These are phyloP conservation scores for Polytrichum commune DNA, from an alignment of 225 moss, liverwort and hornwort species.

Conservation along the genomic window DNA sequence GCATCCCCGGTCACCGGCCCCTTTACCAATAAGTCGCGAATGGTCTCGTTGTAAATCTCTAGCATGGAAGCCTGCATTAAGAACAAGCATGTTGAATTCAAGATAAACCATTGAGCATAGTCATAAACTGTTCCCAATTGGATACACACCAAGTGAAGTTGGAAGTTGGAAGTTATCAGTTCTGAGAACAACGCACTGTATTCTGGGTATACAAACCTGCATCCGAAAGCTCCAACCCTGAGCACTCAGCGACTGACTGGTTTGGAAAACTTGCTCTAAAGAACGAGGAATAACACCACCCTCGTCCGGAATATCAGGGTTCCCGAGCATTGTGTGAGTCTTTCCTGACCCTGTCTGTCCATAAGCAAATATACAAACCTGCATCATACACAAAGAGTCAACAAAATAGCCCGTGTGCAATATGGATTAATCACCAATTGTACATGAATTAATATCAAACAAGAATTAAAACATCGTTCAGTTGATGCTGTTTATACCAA, in stretches of 20 bases:
- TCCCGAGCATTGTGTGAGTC: slow-evolving; percentile 67
- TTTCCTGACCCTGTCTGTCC: slow-evolving; percentile 71
- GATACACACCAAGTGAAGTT: too few relatives aligned
- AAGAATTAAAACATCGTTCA: too few relatives aligned
- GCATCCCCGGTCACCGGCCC: slow-evolving; percentile 26
- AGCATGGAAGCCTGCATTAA: slow-evolving; percentile 57
- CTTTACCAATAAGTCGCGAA: slow-evolving; percentile 46
- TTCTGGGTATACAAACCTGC: slow-evolving; percentile 33
- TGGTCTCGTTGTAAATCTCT: slow-evolving; percentile 66
- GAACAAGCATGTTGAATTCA: too few relatives aligned
- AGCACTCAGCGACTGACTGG: slow-evolving; percentile 48
- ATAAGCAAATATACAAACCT: slow-evolving; percentile 71
- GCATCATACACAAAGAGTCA: background rate
- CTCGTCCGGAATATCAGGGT: slow-evolving; percentile 46
- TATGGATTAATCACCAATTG: too few relatives aligned
- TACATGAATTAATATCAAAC: too few relatives aligned
- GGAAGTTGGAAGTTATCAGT: too few relatives aligned
- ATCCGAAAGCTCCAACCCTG: slow-evolving; percentile 65
- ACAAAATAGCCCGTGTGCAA: too few relatives aligned
- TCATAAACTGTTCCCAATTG: too few relatives aligned
- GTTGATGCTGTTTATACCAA: too few relatives aligned
- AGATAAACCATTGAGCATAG: too few relatives aligned
- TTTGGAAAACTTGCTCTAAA: slow-evolving; percentile 60
- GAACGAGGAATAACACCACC: slow-evolving; percentile 63
- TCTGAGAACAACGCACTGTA: too few relatives aligned